Evolutionary conservation across 768 basidiomycete species (phyloP).

Genomic region (Russula lepida): DNA sequence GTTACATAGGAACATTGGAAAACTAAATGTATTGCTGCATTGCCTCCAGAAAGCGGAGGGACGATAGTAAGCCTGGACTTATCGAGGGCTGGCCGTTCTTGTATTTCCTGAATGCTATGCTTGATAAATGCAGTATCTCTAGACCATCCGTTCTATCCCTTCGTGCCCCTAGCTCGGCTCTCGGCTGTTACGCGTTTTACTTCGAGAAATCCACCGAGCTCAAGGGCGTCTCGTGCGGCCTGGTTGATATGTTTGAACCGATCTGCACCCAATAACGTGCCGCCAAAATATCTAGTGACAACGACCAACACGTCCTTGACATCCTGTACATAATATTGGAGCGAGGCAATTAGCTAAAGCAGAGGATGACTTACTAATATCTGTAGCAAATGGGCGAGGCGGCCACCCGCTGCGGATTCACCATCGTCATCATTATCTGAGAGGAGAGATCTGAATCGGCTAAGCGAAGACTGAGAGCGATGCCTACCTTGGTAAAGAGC

Average conservation of each 20-base stretch:
- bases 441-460: background rate
- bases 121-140: background rate
- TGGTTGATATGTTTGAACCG: constrained; percentile 92
- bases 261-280: constrained; percentile 83
- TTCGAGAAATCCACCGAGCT: constrained; percentile 80
- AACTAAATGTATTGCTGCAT: background rate
- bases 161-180: background rate
- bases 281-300: constrained; percentile 92
- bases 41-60: background rate
- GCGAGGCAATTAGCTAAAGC: background rate
- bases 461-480: background rate
- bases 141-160: background rate
- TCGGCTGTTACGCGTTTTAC: background rate
- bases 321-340: constrained; percentile 40
- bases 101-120: background rate
- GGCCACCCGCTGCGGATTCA: constrained; percentile 85
- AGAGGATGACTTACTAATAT: constrained; percentile 12
- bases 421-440: constrained; percentile 93
- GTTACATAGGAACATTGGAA: background rate
- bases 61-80: background rate
- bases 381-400: constrained; percentile 75
- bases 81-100: background rate
- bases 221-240: constrained; percentile 85
- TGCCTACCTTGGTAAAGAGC: constrained; percentile 27
- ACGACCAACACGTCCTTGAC: constrained; percentile 79